A percentile compares a stretch with the other conserved stretches of the same genome.
These are phyloP conservation scores for Monilinia fructicola DNA, from an alignment of 2,329 filamentous ascomycete genomes.

Conservation along the genomic window DNA sequence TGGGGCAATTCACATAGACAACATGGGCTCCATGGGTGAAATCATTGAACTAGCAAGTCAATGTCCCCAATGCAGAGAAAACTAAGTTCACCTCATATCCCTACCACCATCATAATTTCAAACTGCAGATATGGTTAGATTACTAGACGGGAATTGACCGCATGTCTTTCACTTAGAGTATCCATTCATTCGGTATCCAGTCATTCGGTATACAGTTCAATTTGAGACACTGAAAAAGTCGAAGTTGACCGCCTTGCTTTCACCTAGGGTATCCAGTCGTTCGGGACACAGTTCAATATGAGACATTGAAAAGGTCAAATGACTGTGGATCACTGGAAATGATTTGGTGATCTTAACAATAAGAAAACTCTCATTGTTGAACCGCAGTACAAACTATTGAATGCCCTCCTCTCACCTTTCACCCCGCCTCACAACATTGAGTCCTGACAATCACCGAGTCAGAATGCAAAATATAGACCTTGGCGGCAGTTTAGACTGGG, in stretches of 20 bases:
- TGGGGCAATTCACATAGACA: not conserved
- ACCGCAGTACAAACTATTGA: not conserved
- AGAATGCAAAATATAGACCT: too few relatives aligned
- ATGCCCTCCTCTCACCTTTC: not conserved
- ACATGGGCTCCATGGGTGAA: not conserved
- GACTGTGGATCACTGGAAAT: not conserved
- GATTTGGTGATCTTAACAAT: not conserved
- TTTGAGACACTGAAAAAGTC: not conserved
- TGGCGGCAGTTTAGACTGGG: too few relatives aligned
- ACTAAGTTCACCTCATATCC: not conserved
- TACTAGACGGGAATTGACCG: not conserved
- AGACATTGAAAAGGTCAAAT: not conserved
- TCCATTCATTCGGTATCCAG: not conserved
- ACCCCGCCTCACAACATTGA: not conserved
- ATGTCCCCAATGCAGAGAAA: not conserved
- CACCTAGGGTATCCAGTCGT: not conserved
- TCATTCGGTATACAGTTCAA: not conserved
- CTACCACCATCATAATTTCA: not conserved
- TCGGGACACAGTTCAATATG: not conserved
- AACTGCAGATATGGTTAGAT: not conserved
- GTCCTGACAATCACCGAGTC: too few relatives aligned
- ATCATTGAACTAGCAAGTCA: not conserved
- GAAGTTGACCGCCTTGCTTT: not conserved
- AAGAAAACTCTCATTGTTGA: not conserved
- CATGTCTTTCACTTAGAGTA: not conserved